phyloP scores from a whole-genome alignment of 208 protist genomes.

The Naegleria gruberi region DNA sequence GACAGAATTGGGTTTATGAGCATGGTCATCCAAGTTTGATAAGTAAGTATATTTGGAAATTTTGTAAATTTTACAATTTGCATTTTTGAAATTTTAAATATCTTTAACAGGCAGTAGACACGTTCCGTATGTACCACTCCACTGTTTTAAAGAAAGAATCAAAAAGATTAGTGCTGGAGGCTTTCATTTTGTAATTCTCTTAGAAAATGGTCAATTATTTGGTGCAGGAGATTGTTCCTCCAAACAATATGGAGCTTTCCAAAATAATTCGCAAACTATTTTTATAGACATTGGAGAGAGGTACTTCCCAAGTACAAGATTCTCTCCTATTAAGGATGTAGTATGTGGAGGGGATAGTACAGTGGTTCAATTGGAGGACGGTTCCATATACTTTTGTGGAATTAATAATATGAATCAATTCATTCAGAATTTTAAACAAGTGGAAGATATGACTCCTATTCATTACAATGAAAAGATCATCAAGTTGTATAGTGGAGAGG shows the following conservation, averaged over 20 bases:
- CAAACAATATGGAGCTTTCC: not conserved
- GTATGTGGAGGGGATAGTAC: not conserved
- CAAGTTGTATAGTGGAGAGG: not conserved
- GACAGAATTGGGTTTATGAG: not conserved
- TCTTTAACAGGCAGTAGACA: no score
- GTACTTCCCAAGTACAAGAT: not conserved
- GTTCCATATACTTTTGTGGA: not conserved
- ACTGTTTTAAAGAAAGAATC: not conserved
- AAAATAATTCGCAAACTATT: not conserved
- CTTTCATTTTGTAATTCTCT: not conserved
- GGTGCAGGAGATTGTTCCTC: not conserved
- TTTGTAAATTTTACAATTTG: no score
- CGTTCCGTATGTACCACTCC: not conserved
- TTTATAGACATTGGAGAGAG: not conserved
- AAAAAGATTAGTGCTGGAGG: not conserved
- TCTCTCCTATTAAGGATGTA: not conserved
- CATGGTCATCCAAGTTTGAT: not conserved
- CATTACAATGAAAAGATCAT: not conserved
- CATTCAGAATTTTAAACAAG: not conserved
- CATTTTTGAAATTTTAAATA: no score
- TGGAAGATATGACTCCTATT: not conserved
- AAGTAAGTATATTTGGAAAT: no score
- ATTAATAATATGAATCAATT: not conserved
- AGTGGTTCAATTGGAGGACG: not conserved
- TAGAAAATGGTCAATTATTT: not conserved